Evolutionary conservation across 1,284 basidiomycete species (phyloP).

Genomic region (Dichomitus squalens): DNA sequence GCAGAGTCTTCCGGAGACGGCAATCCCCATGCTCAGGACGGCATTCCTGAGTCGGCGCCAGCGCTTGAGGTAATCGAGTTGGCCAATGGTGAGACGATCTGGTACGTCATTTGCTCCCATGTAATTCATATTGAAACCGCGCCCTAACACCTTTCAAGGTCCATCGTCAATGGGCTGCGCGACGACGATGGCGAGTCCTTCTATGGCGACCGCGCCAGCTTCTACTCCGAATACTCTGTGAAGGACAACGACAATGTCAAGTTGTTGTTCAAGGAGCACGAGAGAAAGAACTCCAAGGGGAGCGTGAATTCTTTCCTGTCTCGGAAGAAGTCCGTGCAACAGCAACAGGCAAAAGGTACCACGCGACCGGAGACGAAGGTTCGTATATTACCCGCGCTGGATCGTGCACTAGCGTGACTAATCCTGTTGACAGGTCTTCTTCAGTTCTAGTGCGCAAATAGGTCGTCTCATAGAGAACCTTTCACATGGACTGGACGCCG

Average conservation of each 20-base stretch:
- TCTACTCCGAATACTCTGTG: constrained; percentile 72
- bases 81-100: constrained; percentile 82
- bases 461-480: constrained; percentile 79
- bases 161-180: constrained; percentile 79
- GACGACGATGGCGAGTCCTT: constrained; percentile 73
- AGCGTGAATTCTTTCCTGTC: constrained; percentile 64
- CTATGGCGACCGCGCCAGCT: constrained; percentile 67
- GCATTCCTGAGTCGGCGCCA: constrained; percentile 51
- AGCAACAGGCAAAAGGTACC: constrained; percentile 42
- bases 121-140: neutral
- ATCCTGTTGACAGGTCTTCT: constrained; percentile 62
- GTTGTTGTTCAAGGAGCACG: constrained; percentile 74
- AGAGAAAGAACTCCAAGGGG: constrained; percentile 63
- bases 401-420: constrained; percentile 6
- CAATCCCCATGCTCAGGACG: constrained; percentile 26
- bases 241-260: constrained; percentile 64
- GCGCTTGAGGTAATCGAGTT: constrained; percentile 79
- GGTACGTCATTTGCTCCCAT: constrained; percentile 45
- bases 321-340: constrained; percentile 47
- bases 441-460: constrained; percentile 75
- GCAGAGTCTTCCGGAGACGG: constrained; percentile 25
- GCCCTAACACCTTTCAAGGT: constrained; percentile 49
- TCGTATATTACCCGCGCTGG: constrained; percentile 24
- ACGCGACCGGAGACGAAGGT: constrained; percentile 81
- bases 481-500: constrained; percentile 76